Evolutionary conservation across 345 rosid species (phyloP).

Genomic region (Rubroshorea leprosula): DNA sequence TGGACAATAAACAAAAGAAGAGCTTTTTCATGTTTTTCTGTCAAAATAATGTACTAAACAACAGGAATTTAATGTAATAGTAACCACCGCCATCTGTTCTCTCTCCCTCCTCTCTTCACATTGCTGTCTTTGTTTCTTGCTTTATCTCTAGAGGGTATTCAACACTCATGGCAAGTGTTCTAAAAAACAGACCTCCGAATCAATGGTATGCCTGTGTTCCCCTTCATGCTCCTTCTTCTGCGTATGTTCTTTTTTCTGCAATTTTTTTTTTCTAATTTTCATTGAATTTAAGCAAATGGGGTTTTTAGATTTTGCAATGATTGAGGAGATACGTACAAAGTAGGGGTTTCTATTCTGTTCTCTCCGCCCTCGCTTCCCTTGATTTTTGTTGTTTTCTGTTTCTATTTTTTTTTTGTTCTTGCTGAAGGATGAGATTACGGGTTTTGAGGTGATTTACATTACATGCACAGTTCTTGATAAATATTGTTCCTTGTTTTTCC

Average conservation of each 20-base stretch:
- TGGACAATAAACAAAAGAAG: constrained; percentile 1
- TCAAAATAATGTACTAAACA: constrained; percentile 9
- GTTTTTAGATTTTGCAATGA: neutral
- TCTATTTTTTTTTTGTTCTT: no score
- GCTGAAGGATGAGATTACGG: neutral
- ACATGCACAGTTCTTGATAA: neutral
- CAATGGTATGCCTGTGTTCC: constrained; percentile 27
- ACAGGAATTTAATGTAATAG: constrained; percentile 14
- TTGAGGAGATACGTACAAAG: no score
- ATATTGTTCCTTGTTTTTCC: neutral
- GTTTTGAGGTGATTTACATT: neutral
- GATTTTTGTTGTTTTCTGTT: no score
- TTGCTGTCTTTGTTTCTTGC: neutral
- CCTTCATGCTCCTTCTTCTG: constrained; percentile 27
- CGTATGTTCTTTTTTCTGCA: constrained; percentile 14
- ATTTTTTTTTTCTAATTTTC: neutral
- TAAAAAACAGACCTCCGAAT: constrained; percentile 3
- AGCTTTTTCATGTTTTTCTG: neutral
- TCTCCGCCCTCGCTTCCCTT: no score
- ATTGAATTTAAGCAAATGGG: neutral
- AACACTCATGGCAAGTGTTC: constrained; percentile 23
- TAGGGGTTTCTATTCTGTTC: no score
- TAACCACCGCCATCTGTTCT: constrained; percentile 2
- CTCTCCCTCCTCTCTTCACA: constrained; percentile 1
- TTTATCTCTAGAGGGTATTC: neutral